These are phyloP conservation scores for Fraxinus albicans DNA, from an alignment of 305 asterid species.

Conservation along the genomic window DNA sequence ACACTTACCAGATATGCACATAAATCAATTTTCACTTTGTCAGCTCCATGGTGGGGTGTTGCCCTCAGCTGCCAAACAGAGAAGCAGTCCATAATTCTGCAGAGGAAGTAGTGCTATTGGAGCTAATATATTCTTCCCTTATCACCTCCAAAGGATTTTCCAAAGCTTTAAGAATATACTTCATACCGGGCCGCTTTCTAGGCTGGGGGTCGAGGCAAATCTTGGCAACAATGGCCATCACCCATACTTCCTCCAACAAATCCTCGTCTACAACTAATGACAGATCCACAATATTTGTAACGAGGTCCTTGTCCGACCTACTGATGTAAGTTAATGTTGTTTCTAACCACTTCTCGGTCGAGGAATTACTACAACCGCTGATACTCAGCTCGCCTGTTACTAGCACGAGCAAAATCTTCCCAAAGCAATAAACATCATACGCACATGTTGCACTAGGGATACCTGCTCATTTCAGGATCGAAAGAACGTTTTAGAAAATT, in stretches of 20 bases:
- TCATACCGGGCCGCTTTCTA: conserved; percentile 69
- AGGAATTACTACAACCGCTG: conserved; percentile 59
- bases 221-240: conserved; percentile 83
- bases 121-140: conserved; percentile 69
- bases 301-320: conserved; percentile 76
- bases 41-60: conserved; percentile 53
- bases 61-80: conserved; percentile 85
- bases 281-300: conserved; percentile 76
- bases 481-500: neutral
- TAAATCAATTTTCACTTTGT: conserved; percentile 13
- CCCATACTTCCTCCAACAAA: conserved; percentile 96
- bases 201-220: conserved; percentile 88
- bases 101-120: conserved; percentile 60
- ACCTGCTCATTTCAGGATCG: conserved; percentile 39
- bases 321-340: conserved; percentile 63
- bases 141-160: conserved; percentile 86
- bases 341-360: conserved; percentile 68
- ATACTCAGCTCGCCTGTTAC: conserved; percentile 89
- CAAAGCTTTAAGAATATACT: conserved; percentile 74
- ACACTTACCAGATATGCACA: neutral
- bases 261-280: conserved; percentile 76
- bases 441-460: conserved; percentile 59
- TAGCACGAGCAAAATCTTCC: conserved; percentile 83
- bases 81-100: conserved; percentile 86
- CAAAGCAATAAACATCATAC: conserved; percentile 85